These are phyloP conservation scores for Boechera divaricarpa DNA, from an alignment of 345 rosid species.

Conservation along the genomic window DNA sequence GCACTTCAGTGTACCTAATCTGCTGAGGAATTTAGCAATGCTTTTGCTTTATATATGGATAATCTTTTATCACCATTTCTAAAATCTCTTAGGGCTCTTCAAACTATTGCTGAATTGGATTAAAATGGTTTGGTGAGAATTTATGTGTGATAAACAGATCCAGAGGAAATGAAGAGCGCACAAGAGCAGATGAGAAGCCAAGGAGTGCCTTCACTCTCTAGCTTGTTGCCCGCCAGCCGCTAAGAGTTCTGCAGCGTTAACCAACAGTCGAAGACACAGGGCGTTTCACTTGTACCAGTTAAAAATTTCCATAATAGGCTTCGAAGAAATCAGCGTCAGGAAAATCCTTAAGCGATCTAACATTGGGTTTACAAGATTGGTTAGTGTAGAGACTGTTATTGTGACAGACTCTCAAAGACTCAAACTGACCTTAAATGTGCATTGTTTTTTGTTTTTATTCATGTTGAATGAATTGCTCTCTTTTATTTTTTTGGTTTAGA, in stretches of 20 bases:
- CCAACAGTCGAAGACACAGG: conserved; percentile 16
- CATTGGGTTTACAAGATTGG: conserved; percentile 27
- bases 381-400: conserved; percentile 25
- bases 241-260: conserved; percentile 27
- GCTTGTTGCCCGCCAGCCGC: conserved; percentile 63
- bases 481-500: background rate
- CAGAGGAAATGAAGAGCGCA: conserved; percentile 88
- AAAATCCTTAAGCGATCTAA: conserved; percentile 12
- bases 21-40: conserved; percentile 15
- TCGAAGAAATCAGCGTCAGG: conserved; percentile 3
- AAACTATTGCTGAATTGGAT: background rate
- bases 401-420: background rate
- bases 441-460: background rate
- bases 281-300: background rate
- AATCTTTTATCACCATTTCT: background rate
- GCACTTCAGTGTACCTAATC: conserved; percentile 5
- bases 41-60: conserved; percentile 12
- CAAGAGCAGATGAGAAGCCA: conserved; percentile 97
- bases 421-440: background rate
- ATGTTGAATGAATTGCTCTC: background rate
- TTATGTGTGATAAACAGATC: conserved; percentile 62
- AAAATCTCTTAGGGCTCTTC: background rate
- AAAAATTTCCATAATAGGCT: conserved; percentile 2
- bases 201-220: conserved; percentile 90
- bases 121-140: conserved; percentile 5